Base-by-base conservation (phyloP, 108 stramenopile species). In the Chaetoceros muelleri region DNA sequence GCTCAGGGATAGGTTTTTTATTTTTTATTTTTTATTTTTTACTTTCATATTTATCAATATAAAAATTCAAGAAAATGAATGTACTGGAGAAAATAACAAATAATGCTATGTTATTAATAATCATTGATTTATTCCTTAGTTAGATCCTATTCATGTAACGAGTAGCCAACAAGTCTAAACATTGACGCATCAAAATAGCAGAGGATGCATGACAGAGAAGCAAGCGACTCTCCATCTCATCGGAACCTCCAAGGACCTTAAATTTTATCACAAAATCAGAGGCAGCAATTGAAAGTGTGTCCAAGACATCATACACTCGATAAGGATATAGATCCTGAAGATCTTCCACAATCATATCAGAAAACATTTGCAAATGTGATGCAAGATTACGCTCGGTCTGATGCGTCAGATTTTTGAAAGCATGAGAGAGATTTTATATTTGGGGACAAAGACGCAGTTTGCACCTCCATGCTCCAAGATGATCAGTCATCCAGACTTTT, bases 191-290 rank as follows among this genome's bases (percentile, higher is more conserved):
- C 23, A 82, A 77, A 48, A 80, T 70, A 2, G 83, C 78, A 22
- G 96, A 87, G 0, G 95, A 94, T 26, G n/a, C n/a, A n/a, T 87
- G 75, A 57, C 96, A 96, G 46, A 99, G 78, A 50, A 98, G 66
- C 52, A 99, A 65, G 25, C 98, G 89, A 66, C 80, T 89, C 57
- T 85, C 79, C 90, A 94, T 91, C 71, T 94, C 90, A 2, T 73
- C 66, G 57, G 69, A 79, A 44, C 82, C n/a, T n/a, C n/a, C 87
- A 61, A 95, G 59, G 19, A 98, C 92, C 52, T 81, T 75, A 76
- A 96, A 96, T 61, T 96, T 72, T 10, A 93, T 96, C 20, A 96
- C 91, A 79, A 98, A 99, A 48, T 96, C 92, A 8, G 95, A 91
- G 21, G 84, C 85, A 7, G 83, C 86, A 56, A 75, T 89, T 47